Percentiles rank a stretch among this genome's conserved stretches.
These are phyloP conservation scores for Pyrenochaeta sp. DNA, from an alignment of 2,329 filamentous ascomycete genomes.

Conservation along the genomic window DNA sequence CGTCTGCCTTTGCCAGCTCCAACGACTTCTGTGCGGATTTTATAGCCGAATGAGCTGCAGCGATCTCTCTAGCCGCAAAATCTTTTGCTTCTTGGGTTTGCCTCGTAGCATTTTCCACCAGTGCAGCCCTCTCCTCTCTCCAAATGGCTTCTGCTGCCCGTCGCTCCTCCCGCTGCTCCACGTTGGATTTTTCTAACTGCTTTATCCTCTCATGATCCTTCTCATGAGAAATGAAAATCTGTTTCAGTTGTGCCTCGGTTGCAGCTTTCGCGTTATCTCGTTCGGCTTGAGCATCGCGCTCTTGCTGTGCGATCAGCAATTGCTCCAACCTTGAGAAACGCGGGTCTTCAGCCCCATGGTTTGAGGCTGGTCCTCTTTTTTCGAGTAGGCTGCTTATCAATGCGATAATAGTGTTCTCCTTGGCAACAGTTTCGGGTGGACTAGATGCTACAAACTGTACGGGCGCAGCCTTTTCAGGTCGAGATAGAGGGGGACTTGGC, in stretches of 20 bases:
- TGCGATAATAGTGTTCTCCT: background rate
- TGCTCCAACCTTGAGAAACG: constrained; percentile 13
- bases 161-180: constrained; percentile 7
- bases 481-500: too few relatives aligned
- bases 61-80: constrained; percentile 13
- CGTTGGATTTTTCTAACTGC: constrained; percentile 3
- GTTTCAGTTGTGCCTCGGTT: constrained; percentile 2
- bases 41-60: constrained; percentile 9
- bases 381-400: background rate
- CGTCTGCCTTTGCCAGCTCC: constrained; percentile 12
- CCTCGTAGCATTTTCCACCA: constrained; percentile 7
- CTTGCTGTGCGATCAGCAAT: constrained; percentile 12
- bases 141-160: constrained; percentile 3
- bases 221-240: constrained; percentile 2
- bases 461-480: too few relatives aligned
- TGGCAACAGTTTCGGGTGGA: background rate
- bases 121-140: constrained; percentile 7
- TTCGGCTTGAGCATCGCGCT: constrained; percentile 4
- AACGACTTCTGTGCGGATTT: constrained; percentile 17
- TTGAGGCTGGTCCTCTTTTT: background rate
- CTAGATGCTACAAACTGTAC: too few relatives aligned
- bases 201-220: constrained; percentile 1
- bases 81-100: constrained; percentile 10
- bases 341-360: background rate
- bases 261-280: constrained; percentile 5